Evolutionary conservation across 805 yeast genomes (phyloP), one percentile per base, ranked within the genome.

Genomic region (Teunomyces tritomae): DNA sequence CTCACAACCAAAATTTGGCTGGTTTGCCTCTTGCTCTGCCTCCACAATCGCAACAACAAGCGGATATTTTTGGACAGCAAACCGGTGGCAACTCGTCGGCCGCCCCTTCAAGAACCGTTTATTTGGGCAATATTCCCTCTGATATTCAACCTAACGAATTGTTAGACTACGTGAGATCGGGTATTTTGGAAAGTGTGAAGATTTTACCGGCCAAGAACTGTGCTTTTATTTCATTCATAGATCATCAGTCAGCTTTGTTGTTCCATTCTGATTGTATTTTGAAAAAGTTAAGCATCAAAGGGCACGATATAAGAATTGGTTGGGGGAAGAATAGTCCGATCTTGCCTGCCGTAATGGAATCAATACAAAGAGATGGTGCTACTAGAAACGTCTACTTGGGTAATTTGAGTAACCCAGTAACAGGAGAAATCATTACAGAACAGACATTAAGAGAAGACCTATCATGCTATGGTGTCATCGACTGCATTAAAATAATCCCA

Each of bases 341-440:
- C 30, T 83, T 82, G 49, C 87, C 95, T 1, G 76, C 85, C 6
- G 91, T 92, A 5, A 71, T 82, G 45, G 80, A 84, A 29, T 84
- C 90, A 13, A 89, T 94, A 47, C 82, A 83, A 48, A 80, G 87
- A 52, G 92, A 89, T 55, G 88, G 89, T 43, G 98, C 98, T 5
- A 89, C 97, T 8, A 82, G 99, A 72, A 91, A 92, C 62, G 96
- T 92, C 30, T 91, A 89, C 62, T 74, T 92, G 52, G 97, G 97
- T 14, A 84, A 83, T 53, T 73, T 92, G 47, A 82, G 84, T 51
- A 84, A 82, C 47, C 82, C 79, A 27, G 73, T 78, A 39, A 67
- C 63, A 10, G 77, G 76, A 20, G 67, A 70, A 52, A 54, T 63
- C 41, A 68, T 73, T 47, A 76, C 87, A 35, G 94, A 84, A 62